These are phyloP conservation scores for Endogone sp. DNA, from an alignment of 192 early-diverging fungal genomes.

Conservation along the genomic window DNA sequence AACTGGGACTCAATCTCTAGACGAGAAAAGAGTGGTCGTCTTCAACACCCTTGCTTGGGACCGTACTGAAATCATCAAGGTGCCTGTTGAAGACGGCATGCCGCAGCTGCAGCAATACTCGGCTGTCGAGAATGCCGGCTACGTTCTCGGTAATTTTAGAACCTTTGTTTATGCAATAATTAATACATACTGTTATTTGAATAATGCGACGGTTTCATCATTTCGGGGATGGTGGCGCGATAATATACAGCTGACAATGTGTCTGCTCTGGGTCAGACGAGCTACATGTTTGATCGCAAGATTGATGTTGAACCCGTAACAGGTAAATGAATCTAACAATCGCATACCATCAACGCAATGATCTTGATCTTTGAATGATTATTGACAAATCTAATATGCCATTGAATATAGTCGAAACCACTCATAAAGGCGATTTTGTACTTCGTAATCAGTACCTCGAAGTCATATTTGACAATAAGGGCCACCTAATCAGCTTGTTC, in stretches of 20 bases:
- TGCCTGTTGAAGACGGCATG: conserved; percentile 40
- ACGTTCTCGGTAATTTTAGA: conserved; percentile 28
- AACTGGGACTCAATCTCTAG: background rate
- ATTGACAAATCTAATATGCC: too few species aligned
- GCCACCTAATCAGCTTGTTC: conserved; percentile 65
- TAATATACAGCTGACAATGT: background rate
- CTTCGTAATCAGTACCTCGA: conserved; percentile 76
- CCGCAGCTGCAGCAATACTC: conserved; percentile 40
- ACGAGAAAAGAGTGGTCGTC: conserved; percentile 31
- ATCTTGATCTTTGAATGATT: too few species aligned
- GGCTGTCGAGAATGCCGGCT: conserved; percentile 34
- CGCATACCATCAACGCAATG: too few species aligned
- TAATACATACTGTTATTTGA: background rate
- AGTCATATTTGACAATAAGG: conserved; percentile 67
- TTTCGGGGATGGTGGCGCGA: background rate
- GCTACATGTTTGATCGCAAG: background rate
- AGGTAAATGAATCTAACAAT: background rate
- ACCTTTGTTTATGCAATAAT: background rate
- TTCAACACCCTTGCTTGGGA: conserved; percentile 69
- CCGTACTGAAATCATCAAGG: conserved; percentile 66
- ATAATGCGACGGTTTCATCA: too few species aligned
- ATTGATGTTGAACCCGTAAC: background rate
- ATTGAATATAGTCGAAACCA: conserved; percentile 28
- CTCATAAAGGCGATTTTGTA: conserved; percentile 38
- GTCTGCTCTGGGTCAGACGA: background rate